Percentiles rank a stretch among this genome's conserved stretches.
These are phyloP conservation scores for Rhexocercosporidium sp. DNA, from an alignment of 2,329 filamentous ascomycete species.

Conservation along the genomic window DNA sequence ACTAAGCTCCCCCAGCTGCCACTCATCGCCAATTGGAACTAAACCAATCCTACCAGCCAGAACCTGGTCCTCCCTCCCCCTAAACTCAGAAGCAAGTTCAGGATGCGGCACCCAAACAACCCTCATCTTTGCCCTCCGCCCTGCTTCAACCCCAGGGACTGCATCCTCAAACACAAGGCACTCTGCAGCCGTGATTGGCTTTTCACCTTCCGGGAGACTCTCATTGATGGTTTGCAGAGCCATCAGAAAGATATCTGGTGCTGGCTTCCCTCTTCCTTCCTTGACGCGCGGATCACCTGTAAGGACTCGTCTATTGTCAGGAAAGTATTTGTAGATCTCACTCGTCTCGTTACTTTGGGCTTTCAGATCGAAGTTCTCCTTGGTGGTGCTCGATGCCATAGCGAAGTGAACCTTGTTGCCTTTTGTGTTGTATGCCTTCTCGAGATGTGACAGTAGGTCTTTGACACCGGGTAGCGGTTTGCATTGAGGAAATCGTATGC, in stretches of 20 bases:
- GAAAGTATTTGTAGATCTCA: conserved; percentile 68
- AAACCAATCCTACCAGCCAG: conserved; percentile 64
- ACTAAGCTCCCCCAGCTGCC: conserved; percentile 50
- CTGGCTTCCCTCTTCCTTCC: conserved; percentile 82
- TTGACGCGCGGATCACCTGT: conserved; percentile 83
- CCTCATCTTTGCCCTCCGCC: conserved; percentile 88
- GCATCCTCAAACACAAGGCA: conserved; percentile 96
- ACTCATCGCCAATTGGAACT: conserved; percentile 50
- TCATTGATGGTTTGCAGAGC: conserved; percentile 85
- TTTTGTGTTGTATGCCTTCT: conserved; percentile 32
- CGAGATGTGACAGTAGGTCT: conserved; percentile 66
- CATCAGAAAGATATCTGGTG: conserved; percentile 93
- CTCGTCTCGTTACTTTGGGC: conserved; percentile 53
- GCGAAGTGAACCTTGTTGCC: conserved; percentile 70
- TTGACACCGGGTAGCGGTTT: conserved; percentile 79
- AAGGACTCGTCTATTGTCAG: conserved; percentile 70
- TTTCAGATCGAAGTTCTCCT: conserved; percentile 46
- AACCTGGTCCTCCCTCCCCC: conserved; percentile 77
- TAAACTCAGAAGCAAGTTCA: conserved; percentile 75
- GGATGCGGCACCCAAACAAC: conserved; percentile 90
- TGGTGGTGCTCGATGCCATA: conserved; percentile 73
- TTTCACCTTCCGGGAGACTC: conserved; percentile 64
- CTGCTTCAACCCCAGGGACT: conserved; percentile 89
- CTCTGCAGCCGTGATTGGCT: conserved; percentile 76
- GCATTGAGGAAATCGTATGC: conserved; percentile 70